These are phyloP conservation scores for Achaetomiella virescens DNA, from an alignment of 495 filamentous ascomycete species.

Conservation along the genomic window DNA sequence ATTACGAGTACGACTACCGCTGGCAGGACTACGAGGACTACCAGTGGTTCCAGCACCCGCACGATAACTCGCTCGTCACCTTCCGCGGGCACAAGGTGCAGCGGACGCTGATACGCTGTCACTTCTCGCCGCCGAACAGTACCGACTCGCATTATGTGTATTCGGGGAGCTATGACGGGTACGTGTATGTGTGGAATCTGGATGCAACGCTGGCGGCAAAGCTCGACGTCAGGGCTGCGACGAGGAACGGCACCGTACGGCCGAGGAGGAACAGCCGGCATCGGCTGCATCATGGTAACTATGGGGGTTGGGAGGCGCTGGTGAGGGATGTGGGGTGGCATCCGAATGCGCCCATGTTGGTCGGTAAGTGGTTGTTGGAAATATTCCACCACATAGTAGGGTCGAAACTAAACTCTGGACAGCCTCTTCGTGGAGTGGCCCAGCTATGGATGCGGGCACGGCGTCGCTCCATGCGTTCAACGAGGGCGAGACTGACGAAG, in stretches of 20 bases:
- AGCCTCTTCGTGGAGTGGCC: constrained; percentile 80
- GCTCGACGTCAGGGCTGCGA: constrained; percentile 70
- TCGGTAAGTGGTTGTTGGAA: constrained; percentile 66
- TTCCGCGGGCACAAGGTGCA: constrained; percentile 85
- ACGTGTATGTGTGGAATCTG: constrained; percentile 86
- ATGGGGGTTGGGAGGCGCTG: constrained; percentile 63
- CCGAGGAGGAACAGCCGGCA: constrained; percentile 7
- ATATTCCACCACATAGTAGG: no score
- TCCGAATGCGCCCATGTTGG: constrained; percentile 80
- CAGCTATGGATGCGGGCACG: constrained; percentile 60
- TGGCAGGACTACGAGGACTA: constrained; percentile 62
- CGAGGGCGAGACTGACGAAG: constrained; percentile 59
- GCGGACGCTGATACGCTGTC: constrained; percentile 86
- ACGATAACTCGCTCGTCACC: constrained; percentile 89
- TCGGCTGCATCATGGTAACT: constrained; percentile 28
- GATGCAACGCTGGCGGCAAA: constrained; percentile 80
- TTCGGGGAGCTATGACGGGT: constrained; percentile 79
- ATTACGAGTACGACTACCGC: constrained; percentile 81
- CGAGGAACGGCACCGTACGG: constrained; percentile 26
- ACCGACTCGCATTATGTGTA: constrained; percentile 93
- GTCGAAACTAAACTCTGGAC: constrained; percentile 13
- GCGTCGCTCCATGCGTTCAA: constrained; percentile 75
- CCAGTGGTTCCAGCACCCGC: constrained; percentile 65
- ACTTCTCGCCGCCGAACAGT: constrained; percentile 86
- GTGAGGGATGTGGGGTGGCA: constrained; percentile 96